These are phyloP conservation scores for Trifolium dubium DNA, from an alignment of 306 rosid species.

Conservation along the genomic window DNA sequence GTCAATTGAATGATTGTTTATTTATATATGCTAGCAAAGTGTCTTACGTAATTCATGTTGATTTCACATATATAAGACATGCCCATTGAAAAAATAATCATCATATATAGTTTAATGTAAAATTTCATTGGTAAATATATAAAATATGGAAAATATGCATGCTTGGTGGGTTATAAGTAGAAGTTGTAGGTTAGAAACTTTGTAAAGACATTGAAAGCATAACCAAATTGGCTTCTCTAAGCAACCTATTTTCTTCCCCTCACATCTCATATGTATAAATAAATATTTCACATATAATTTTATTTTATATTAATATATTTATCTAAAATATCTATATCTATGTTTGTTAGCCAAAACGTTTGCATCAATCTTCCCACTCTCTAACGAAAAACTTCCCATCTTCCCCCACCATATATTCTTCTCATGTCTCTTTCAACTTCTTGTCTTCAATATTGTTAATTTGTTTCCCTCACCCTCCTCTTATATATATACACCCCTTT, in stretches of 20 bases:
- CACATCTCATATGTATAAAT: constrained; percentile 7
- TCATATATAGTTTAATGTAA: neutral
- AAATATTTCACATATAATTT: neutral
- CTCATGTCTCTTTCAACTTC: constrained; percentile 40
- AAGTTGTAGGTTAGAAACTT: constrained; percentile 97
- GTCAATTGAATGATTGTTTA: neutral
- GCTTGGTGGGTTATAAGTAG: constrained; percentile 95
- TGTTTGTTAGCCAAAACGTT: constrained; percentile 91
- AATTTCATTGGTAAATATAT: constrained; percentile 31
- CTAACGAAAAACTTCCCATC: constrained; percentile 87
- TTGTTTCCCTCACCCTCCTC: neutral
- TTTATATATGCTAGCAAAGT: constrained; percentile 39
- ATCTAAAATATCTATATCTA: constrained; percentile 22
- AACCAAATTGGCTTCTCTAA: constrained; percentile 82
- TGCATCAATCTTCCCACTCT: constrained; percentile 87
- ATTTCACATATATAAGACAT: constrained; percentile 30
- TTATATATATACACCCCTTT: neutral
- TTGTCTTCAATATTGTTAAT: constrained; percentile 41
- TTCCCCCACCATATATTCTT: constrained; percentile 64
- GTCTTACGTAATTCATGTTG: constrained; percentile 40
- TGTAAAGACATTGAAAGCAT: constrained; percentile 93
- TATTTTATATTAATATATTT: neutral
- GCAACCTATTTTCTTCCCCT: constrained; percentile 64
- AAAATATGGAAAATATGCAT: constrained; percentile 36
- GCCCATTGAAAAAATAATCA: neutral